phyloP scores from a whole-genome alignment of 139 green algal genomes.

The Deuterostichococcus epilithicus region DNA sequence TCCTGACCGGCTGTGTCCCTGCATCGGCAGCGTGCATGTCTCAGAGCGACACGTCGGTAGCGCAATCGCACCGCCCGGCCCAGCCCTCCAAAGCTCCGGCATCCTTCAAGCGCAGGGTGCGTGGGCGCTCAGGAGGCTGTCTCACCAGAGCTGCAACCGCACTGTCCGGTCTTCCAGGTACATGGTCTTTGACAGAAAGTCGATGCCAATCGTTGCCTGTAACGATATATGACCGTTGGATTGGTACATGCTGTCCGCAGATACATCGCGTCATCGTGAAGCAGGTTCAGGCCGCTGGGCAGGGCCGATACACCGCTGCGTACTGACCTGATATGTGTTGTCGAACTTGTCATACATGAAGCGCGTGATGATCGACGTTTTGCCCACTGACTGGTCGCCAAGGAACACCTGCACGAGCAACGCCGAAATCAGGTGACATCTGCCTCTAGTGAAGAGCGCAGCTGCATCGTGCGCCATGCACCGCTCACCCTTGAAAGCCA shows the following conservation, averaged over 20 bases:
- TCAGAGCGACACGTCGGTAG: too few relatives aligned
- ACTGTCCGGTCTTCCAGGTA: constrained; percentile 99
- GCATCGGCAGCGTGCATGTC: constrained; percentile 6
- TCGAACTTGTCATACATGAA: constrained; percentile 99
- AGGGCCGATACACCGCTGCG: too few relatives aligned
- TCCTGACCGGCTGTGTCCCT: constrained; percentile 99
- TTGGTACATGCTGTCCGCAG: too few relatives aligned
- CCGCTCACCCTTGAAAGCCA: too few relatives aligned
- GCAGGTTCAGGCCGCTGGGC: too few relatives aligned
- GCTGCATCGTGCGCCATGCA: too few relatives aligned
- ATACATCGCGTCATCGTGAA: too few relatives aligned
- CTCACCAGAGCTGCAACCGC: constrained; percentile 95
- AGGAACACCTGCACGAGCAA: constrained; percentile 73
- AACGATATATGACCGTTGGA: too few relatives aligned
- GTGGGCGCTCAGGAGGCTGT: neutral
- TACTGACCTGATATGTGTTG: constrained; percentile 95
- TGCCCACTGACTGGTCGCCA: constrained; percentile 88
- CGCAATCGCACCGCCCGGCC: neutral
- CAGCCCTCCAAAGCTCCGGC: neutral
- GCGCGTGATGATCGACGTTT: constrained; percentile 97
- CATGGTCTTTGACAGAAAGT: constrained; percentile 99
- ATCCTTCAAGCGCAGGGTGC: neutral
- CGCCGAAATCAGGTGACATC: too few relatives aligned
- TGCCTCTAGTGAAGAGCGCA: too few relatives aligned
- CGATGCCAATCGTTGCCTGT: constrained; percentile 98